phyloP scores from a whole-genome alignment of 2,329 filamentous ascomycete species.

The Boeremia lycopersici region DNA sequence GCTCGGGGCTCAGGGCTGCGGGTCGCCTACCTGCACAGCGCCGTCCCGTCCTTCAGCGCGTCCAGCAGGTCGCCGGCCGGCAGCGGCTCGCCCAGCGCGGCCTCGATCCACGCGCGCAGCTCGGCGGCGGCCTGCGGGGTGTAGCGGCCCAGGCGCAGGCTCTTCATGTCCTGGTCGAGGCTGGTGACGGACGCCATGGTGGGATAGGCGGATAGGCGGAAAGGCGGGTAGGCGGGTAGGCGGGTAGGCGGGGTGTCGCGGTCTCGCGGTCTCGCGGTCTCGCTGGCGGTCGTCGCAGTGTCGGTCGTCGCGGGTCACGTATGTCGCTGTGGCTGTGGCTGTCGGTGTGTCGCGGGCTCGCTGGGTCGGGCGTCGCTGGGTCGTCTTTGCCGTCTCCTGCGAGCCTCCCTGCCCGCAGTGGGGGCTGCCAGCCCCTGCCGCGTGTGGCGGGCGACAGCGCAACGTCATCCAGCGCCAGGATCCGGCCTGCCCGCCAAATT shows the following conservation, averaged over 20 bases:
- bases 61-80: constrained; percentile 79
- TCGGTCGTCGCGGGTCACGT: too few relatives aligned
- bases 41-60: constrained; percentile 85
- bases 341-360: not conserved
- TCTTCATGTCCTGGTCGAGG: constrained; percentile 93
- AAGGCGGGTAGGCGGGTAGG: too few relatives aligned
- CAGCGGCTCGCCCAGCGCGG: constrained; percentile 74
- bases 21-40: constrained; percentile 77
- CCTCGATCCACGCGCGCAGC: constrained; percentile 84
- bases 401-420: constrained; percentile 1
- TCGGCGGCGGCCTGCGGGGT: constrained; percentile 90
- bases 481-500: not conserved
- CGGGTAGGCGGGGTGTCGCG: constrained; percentile 5
- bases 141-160: constrained; percentile 89
- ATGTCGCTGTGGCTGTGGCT: too few relatives aligned
- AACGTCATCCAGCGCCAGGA: constrained; percentile 8
- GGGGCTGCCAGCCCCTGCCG: constrained; percentile 16
- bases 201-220: too few relatives aligned
- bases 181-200: constrained; percentile 91
- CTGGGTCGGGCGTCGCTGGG: constrained; percentile 14
- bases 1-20: too few relatives aligned
- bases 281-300: too few relatives aligned
- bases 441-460: constrained; percentile 11
- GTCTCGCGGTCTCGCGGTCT: not conserved
- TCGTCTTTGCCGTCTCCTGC: too few relatives aligned